Evolutionary conservation across 2,329 filamentous ascomycete species (phyloP).

Genomic region (Mycosphaerelloides madeirae): DNA sequence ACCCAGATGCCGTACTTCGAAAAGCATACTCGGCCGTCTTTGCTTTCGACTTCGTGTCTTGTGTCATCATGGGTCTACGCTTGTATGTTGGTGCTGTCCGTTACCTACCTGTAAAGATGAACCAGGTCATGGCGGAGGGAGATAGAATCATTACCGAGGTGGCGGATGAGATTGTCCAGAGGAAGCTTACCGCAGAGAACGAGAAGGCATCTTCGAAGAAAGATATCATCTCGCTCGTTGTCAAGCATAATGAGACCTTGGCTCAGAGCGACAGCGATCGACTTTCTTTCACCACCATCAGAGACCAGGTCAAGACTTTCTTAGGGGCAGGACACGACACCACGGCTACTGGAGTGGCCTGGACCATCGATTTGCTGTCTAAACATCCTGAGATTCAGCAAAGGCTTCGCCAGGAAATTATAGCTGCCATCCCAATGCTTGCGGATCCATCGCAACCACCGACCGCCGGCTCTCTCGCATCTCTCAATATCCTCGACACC

Average conservation of each 20-base stretch:
- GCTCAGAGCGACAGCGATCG: background rate
- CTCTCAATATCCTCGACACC: background rate
- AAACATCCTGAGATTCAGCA: constrained; percentile 1
- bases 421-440: background rate
- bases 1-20: background rate
- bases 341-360: background rate
- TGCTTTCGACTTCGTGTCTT: background rate
- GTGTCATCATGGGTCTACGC: background rate
- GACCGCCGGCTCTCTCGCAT: background rate
- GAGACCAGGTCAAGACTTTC: constrained; percentile 3
- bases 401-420: background rate
- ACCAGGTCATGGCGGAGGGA: background rate
- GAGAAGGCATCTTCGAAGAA: background rate
- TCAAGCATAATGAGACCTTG: constrained; percentile 1
- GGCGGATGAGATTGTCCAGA: background rate
- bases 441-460: no score
- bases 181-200: background rate
- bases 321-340: constrained; percentile 3
- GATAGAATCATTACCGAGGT: background rate
- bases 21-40: background rate
- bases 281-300: background rate
- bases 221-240: constrained; percentile 3
- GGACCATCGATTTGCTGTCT: constrained; percentile 1
- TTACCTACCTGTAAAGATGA: background rate
- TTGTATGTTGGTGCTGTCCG: background rate